Conservation (phyloP, 306 rosid genomes). For the Albizia julibrissin region DNA sequence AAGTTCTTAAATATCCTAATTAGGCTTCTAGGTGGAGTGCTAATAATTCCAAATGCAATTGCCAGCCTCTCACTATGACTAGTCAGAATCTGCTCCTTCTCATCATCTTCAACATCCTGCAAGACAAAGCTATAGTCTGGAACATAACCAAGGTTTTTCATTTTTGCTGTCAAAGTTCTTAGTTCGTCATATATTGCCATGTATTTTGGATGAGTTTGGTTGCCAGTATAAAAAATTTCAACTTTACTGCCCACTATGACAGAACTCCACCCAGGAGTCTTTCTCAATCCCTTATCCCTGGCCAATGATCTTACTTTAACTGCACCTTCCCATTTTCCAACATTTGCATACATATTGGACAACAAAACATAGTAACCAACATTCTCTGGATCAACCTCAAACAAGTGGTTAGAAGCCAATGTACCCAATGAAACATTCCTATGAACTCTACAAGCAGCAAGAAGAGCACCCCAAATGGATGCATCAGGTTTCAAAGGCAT, state of each 20-base stretch:
- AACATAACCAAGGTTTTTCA: conserved; percentile 55
- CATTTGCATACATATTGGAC: conserved; percentile 53
- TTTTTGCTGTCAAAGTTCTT: conserved; percentile 42
- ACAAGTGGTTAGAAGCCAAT: conserved; percentile 38
- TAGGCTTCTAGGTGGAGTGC: conserved; percentile 45
- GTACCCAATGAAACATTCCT: conserved; percentile 47
- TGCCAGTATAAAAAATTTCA: conserved; percentile 54
- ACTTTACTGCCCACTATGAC: conserved; percentile 40
- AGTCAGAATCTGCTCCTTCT: conserved; percentile 50
- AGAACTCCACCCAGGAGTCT: conserved; percentile 54
- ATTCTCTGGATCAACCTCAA: conserved; percentile 49
- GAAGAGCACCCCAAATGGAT: conserved; percentile 58
- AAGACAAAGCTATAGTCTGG: conserved; percentile 52
- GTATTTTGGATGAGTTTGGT: conserved; percentile 49
- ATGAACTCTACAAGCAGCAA: conserved; percentile 52
- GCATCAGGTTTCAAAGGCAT: conserved; percentile 53
- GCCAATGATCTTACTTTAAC: conserved; percentile 42
- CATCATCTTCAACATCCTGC: conserved; percentile 57
- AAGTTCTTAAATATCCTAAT: conserved; percentile 47
- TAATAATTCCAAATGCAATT: conserved; percentile 52
- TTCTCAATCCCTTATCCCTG: conserved; percentile 41
- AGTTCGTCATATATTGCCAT: conserved; percentile 45
- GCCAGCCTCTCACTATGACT: conserved; percentile 58
- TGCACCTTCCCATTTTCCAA: conserved; percentile 52
- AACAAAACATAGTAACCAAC: conserved; percentile 56